Percentiles rank a stretch among this genome's conserved stretches.
These are phyloP conservation scores for Samsoniella hepiali DNA, from an alignment of 2,329 filamentous ascomycete species.

Conservation along the genomic window DNA sequence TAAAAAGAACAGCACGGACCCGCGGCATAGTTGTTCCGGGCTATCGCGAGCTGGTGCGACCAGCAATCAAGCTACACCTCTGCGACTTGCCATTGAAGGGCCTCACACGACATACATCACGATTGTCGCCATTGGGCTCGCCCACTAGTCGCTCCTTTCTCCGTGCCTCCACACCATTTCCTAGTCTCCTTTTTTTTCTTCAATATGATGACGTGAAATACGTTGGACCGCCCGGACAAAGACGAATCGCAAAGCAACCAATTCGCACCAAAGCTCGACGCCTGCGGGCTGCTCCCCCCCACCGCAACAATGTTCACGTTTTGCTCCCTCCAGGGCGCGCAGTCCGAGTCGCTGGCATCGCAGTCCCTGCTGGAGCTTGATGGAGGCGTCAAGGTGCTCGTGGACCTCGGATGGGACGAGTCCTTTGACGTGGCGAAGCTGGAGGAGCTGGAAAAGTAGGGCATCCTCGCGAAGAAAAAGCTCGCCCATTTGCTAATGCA, in stretches of 20 bases:
- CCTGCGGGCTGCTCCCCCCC: background rate
- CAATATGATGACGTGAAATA: constrained; percentile 6
- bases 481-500: constrained; percentile 26
- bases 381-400: constrained; percentile 89
- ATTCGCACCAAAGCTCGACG: background rate
- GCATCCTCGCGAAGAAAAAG: background rate
- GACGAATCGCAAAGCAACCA: background rate
- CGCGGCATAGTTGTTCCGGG: constrained; percentile 16
- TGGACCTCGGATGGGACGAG: constrained; percentile 96
- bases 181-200: too few species aligned
- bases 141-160: background rate
- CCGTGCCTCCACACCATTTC: too few species aligned
- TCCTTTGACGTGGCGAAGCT: constrained; percentile 79
- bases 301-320: constrained; percentile 81
- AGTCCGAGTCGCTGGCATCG: constrained; percentile 80
- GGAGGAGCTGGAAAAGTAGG: constrained; percentile 83
- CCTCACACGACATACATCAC: background rate
- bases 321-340: constrained; percentile 85
- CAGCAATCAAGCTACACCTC: background rate
- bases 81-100: background rate
- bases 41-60: background rate
- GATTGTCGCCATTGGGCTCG: background rate
- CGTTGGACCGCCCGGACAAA: background rate
- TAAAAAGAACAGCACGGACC: background rate
- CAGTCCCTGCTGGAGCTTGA: constrained; percentile 97